phyloP scores from a whole-genome alignment of 2,329 filamentous ascomycete species.

The Aureobasidium leucospermi region DNA sequence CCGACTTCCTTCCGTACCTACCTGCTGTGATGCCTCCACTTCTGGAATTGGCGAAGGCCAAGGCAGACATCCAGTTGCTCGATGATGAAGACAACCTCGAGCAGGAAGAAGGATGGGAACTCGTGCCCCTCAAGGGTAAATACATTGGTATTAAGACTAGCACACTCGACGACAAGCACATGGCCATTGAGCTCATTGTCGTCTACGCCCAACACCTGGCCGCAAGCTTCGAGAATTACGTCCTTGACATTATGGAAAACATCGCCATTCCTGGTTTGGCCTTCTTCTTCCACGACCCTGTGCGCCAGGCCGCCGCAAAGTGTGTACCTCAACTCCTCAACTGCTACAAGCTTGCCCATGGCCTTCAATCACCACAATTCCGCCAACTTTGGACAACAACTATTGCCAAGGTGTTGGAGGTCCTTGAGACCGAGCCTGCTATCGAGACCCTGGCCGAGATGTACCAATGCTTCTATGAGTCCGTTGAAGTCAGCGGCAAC shows the following conservation, averaged over 20 bases:
- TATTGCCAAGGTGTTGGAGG: constrained; percentile 85
- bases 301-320: constrained; percentile 89
- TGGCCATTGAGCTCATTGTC: constrained; percentile 96
- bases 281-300: constrained; percentile 99
- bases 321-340: constrained; percentile 88
- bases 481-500: constrained; percentile 85
- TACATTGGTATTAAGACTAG: constrained; percentile 98
- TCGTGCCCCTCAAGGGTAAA: constrained; percentile 94
- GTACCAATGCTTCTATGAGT: constrained; percentile 99
- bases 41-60: constrained; percentile 82
- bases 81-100: constrained; percentile 94
- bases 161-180: constrained; percentile 95
- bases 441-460: constrained; percentile 96
- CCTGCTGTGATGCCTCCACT: constrained; percentile 91
- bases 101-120: constrained; percentile 93
- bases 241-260: constrained; percentile 89
- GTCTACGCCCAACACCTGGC: constrained; percentile 97
- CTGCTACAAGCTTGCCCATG: constrained; percentile 88
- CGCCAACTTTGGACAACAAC: constrained; percentile 77
- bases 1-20: constrained; percentile 88
- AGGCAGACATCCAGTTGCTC: constrained; percentile 92
- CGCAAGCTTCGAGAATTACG: constrained; percentile 83
- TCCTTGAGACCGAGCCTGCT: constrained; percentile 85
- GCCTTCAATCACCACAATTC: constrained; percentile 70
- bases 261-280: constrained; percentile 88